Evolutionary conservation across 768 basidiomycete genomes (phyloP), one percentile per base, ranked within the genome.

Genomic region (Agrocybe pediades): DNA sequence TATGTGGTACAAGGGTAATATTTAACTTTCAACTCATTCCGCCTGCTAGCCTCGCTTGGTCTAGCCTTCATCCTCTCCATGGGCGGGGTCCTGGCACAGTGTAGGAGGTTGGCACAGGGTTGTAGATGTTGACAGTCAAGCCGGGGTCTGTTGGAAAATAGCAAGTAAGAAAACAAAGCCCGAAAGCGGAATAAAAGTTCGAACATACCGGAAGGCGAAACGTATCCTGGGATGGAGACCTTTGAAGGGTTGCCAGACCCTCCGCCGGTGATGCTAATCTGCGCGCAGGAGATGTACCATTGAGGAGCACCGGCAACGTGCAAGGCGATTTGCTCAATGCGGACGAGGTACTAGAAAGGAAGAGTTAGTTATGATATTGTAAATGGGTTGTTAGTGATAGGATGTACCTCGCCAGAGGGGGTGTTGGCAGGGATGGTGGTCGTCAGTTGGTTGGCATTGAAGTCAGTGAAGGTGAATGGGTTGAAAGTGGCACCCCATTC

Each of bases 221-320:
- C 75, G 49, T 78, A 75, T 52, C 79, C 78, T n/a, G 79, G 80
- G 57, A 80, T 78, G 36, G 75, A 66, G 42, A 80, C 79, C 50
- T 76, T 80, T 3, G 68, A 55, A 1, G 78, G 79, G 24, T 59
- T 76, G 15, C 76, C 78, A 55, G 62, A 65, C 9, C 80, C 79
- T 26, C 76, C 71, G 24, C 72, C 71, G 2, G 72, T 74, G 47
- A 81, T 58, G 30, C 67, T 72, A 54, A 81, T 72, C 51, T 80
- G 79, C 19, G 73, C 79, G 56, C 80, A 81, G 20, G 77, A 74
- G 50, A 80, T 72, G 63, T 74, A 80, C 56, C 73, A 72, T 61
- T 82, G 76, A 15, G 78, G 77, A 25, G 75, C 72, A 44, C 71
- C 76, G 46, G 67, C 70, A 13, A 73, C 66, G 59, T 82, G 80